Percentiles rank a stretch among this genome's conserved stretches.
Conservation (phyloP, 1,284 basidiomycete species). For the Tilletia horrida region DNA sequence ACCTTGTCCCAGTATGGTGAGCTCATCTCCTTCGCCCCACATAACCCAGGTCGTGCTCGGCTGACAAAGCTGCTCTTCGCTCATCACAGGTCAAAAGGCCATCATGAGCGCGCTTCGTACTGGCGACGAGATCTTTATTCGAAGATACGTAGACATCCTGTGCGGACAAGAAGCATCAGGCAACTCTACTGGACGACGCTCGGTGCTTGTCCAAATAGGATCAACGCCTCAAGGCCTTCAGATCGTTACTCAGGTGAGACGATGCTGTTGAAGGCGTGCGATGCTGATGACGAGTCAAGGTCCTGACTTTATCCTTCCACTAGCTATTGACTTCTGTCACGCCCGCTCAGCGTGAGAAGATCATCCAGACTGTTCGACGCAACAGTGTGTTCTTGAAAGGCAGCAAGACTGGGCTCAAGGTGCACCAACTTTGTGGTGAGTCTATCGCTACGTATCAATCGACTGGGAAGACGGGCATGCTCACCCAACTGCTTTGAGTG, state of each 20-base stretch:
- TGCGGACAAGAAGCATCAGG: conserved; percentile 26
- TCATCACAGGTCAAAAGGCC: conserved; percentile 45
- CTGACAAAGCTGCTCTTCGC: too few species aligned
- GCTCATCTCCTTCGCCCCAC: conserved; percentile 19
- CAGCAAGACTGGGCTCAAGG: conserved; percentile 50
- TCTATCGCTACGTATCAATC: not conserved
- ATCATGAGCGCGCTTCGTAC: conserved; percentile 49
- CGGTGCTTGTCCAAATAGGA: conserved; percentile 48
- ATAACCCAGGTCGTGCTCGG: too few species aligned
- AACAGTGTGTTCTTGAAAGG: conserved; percentile 50
- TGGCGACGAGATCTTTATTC: conserved; percentile 32
- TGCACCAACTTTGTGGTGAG: conserved; percentile 48
- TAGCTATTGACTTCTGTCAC: conserved; percentile 49
- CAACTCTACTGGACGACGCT: conserved; percentile 34
- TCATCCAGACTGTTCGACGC: conserved; percentile 48
- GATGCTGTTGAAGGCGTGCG: not conserved
- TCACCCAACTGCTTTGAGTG: not conserved
- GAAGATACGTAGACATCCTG: conserved; percentile 37
- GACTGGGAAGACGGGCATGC: not conserved
- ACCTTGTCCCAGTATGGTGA: conserved; percentile 48
- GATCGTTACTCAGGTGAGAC: conserved; percentile 44
- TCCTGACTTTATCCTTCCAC: not conserved
- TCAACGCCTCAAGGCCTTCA: conserved; percentile 47
- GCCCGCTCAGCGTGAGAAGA: conserved; percentile 34
- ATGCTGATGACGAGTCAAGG: not conserved